Percentiles rank a stretch among this genome's conserved stretches.
phyloP scores from a whole-genome alignment of 768 basidiomycete genomes.

The Collybiopsis luxurians region DNA sequence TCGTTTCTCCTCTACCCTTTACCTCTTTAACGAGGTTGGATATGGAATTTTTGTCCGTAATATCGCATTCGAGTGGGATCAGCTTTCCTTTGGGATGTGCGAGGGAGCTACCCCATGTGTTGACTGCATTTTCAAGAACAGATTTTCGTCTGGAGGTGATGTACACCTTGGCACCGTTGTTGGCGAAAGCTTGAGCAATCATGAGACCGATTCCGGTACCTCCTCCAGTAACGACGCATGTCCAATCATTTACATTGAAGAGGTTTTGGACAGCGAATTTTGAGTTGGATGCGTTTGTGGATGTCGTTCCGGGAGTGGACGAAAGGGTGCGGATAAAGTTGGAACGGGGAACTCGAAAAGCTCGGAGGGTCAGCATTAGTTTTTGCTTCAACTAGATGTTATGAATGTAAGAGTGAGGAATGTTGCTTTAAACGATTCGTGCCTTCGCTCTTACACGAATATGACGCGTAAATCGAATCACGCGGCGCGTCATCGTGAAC shows the following conservation, averaged over 20 bases:
- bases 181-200: slow-evolving; percentile 39
- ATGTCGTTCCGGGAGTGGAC: too few relatives aligned
- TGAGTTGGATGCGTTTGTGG: background rate
- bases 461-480: too few relatives aligned
- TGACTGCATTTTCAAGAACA: slow-evolving; percentile 23
- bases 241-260: background rate
- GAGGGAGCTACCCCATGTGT: background rate
- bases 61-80: background rate
- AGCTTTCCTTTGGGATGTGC: background rate
- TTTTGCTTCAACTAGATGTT: too few relatives aligned
- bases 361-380: too few relatives aligned
- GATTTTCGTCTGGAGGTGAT: slow-evolving; percentile 34
- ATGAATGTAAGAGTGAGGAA: too few relatives aligned
- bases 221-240: background rate
- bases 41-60: background rate
- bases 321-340: background rate
- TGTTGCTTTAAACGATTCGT: too few relatives aligned
- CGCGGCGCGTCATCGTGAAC: too few relatives aligned
- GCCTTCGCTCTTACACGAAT: too few relatives aligned
- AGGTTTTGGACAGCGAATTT: background rate
- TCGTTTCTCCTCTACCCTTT: background rate
- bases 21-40: background rate
- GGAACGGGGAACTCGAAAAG: too few relatives aligned
- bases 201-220: slow-evolving; percentile 31
- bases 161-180: slow-evolving; percentile 41